Percentiles rank a stretch among this genome's conserved stretches.
Conservation (phyloP, 805 yeast genomes). For the Scheffersomyces amazonensis region DNA sequence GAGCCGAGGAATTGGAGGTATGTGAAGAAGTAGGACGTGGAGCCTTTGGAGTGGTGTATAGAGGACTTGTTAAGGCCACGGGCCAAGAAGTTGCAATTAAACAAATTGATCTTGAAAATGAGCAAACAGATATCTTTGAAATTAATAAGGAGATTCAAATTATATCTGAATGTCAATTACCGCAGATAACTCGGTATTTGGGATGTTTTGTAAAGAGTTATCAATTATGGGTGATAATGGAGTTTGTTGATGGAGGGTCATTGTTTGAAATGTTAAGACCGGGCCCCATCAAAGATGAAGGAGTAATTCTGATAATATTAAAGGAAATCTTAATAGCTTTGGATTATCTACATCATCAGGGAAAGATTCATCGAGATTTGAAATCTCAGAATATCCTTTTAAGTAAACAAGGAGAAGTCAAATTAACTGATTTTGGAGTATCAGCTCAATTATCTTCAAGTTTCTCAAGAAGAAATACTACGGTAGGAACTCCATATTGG, state of each 20-base stretch:
- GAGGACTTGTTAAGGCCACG: conserved; percentile 50
- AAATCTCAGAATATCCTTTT: conserved; percentile 41
- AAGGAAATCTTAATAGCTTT: conserved; percentile 59
- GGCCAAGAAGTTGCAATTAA: conserved; percentile 53
- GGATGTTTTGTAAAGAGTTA: conserved; percentile 71
- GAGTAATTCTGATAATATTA: conserved; percentile 49
- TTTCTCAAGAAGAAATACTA: conserved; percentile 42
- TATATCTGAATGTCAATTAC: conserved; percentile 60
- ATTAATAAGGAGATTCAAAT: conserved; percentile 71
- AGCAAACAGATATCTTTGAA: conserved; percentile 60
- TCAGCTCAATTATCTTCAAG: conserved; percentile 41
- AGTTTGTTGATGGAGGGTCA: conserved; percentile 76
- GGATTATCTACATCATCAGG: conserved; percentile 62
- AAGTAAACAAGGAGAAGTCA: conserved; percentile 35
- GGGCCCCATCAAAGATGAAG: conserved; percentile 55
- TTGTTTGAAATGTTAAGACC: conserved; percentile 61
- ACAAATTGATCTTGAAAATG: conserved; percentile 71
- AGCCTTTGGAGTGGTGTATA: conserved; percentile 74
- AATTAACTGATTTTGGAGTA: conserved; percentile 46
- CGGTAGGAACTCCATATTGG: conserved; percentile 62
- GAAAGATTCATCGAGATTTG: conserved; percentile 68
- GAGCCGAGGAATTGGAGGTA: conserved; percentile 39
- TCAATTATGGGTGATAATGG: conserved; percentile 81
- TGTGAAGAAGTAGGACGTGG: conserved; percentile 68
- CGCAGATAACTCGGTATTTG: conserved; percentile 62